A percentile compares a stretch with the other conserved stretches of the same genome.
These are phyloP conservation scores for Cutaneotrichosporon mucoides DNA, from an alignment of 1,284 basidiomycete genomes.

Conservation along the genomic window DNA sequence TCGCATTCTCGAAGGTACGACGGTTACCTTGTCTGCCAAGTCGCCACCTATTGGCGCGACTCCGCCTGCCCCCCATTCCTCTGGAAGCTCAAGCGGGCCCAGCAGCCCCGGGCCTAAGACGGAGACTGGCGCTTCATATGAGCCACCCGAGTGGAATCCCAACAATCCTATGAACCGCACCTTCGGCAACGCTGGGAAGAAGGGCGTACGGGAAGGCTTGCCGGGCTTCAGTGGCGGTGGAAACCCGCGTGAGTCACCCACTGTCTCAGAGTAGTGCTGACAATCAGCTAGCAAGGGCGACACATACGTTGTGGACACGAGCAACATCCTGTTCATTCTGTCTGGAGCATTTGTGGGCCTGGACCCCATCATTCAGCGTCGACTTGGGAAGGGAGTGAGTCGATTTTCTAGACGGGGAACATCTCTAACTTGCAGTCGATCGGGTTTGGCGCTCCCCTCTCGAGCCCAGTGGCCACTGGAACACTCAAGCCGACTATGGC, in stretches of 20 bases:
- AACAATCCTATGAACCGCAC: conserved; percentile 40
- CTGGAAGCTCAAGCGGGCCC: neutral
- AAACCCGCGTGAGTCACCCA: conserved; percentile 17
- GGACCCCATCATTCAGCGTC: conserved; percentile 71
- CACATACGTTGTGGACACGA: conserved; percentile 51
- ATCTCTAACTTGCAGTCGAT: conserved; percentile 60
- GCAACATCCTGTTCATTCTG: conserved; percentile 83
- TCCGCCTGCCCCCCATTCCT: conserved; percentile 47
- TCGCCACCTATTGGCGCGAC: conserved; percentile 33
- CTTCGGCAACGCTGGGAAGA: conserved; percentile 35
- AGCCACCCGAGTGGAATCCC: conserved; percentile 40
- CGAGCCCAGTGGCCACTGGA: conserved; percentile 23
- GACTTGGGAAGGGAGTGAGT: conserved; percentile 72
- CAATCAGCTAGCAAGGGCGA: conserved; percentile 35
- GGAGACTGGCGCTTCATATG: conserved; percentile 19
- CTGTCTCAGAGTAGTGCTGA: no score
- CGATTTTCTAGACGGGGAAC: neutral
- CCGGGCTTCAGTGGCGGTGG: conserved; percentile 41
- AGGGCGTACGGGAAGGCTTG: conserved; percentile 43
- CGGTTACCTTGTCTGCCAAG: conserved; percentile 70
- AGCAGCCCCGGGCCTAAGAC: conserved; percentile 20
- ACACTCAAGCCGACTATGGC: conserved; percentile 36
- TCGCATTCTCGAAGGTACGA: conserved; percentile 87
- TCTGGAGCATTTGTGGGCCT: conserved; percentile 93
- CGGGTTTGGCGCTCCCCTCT: conserved; percentile 72